phyloP scores from a whole-genome alignment of 2,329 filamentous ascomycete species.

The Mariannaea sp. region DNA sequence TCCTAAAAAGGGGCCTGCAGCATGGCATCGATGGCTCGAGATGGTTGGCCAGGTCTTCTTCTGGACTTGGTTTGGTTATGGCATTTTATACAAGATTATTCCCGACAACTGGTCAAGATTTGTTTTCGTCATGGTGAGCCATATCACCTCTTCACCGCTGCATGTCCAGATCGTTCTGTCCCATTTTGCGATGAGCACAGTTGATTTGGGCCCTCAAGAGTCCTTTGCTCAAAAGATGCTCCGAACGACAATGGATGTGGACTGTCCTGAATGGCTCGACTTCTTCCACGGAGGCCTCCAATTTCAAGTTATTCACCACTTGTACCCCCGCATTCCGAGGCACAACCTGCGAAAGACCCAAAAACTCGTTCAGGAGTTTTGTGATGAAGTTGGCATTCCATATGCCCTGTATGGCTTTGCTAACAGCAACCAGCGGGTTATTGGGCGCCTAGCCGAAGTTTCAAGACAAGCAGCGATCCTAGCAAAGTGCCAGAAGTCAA shows the following conservation, averaged over 20 bases:
- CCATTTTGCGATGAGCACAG: conserved; percentile 92
- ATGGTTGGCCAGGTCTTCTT: conserved; percentile 77
- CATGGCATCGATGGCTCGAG: conserved; percentile 86
- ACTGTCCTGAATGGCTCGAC: conserved; percentile 85
- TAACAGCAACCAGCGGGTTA: conserved; percentile 80
- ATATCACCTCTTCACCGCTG: conserved; percentile 78
- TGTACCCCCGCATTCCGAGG: conserved; percentile 81
- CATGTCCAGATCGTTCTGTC: conserved; percentile 91
- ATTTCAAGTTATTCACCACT: conserved; percentile 87
- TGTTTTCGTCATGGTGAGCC: conserved; percentile 77
- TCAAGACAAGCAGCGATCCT: conserved; percentile 78
- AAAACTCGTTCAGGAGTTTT: conserved; percentile 79
- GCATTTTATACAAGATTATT: conserved; percentile 74
- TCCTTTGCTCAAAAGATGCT: conserved; percentile 91
- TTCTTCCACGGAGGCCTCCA: conserved; percentile 89
- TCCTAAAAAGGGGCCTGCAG: conserved; percentile 74
- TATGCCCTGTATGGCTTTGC: conserved; percentile 87
- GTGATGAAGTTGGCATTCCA: conserved; percentile 78
- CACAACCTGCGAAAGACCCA: conserved; percentile 81
- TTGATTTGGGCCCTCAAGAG: conserved; percentile 80
- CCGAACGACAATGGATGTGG: conserved; percentile 91
- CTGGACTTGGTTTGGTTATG: conserved; percentile 86
- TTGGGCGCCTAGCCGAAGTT: conserved; percentile 77
- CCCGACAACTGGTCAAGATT: conserved; percentile 72
- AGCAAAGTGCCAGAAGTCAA: conserved; percentile 70